Base-by-base conservation (phyloP, 2,329 filamentous ascomycete species). In the Lachnellula suecica region DNA sequence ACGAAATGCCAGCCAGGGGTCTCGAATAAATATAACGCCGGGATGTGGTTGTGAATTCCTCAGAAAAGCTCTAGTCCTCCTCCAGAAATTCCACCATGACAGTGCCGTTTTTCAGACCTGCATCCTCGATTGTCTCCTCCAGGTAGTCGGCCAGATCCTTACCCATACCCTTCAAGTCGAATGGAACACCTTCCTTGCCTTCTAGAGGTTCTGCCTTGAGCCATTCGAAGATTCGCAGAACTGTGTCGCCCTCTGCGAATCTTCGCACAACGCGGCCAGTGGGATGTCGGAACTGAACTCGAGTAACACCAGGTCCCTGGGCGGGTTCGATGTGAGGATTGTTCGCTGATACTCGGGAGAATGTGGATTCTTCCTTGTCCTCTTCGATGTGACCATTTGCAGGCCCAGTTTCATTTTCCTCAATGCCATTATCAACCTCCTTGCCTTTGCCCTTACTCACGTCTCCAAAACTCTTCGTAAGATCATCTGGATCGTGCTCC, bases 51-150 rank as follows among this genome's bases (percentile, higher is more conserved):
- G 27, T 7, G 27, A 7, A 44, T 9, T 13, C 11, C 5, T 37
- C 13, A 19, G 45, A 17, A 31, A 23, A 38, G 34, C n/a, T 17
- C 20, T 20, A 9, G 22, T 49, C 15, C 29, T 67, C 61, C 69
- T 89, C 86, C 52, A 89, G 71, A 66, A 91, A 95, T 70, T 97
- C 94, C 61, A 99, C 87, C 90, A 97, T 97, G 7, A 99, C 87
- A 0, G 91, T 96, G 3, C 88, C 91, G 66, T 95, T 93, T 76
- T 94, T 96, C 63, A 99, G 71, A 0, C 92, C 91, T 0, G 88
- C 90, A 65, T 91, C 87, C 60, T 83, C 83, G 54, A 99, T 88
- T 1, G 84, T 89, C 59, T 79, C 74, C 44, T 91, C 86, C 44
- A 97, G 75, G 49, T 78, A 73, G 17, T 88, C 85, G 38, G 97